Evolutionary conservation across 192 early-diverging fungal species (phyloP).

Genomic region (Backusella macrospora): DNA sequence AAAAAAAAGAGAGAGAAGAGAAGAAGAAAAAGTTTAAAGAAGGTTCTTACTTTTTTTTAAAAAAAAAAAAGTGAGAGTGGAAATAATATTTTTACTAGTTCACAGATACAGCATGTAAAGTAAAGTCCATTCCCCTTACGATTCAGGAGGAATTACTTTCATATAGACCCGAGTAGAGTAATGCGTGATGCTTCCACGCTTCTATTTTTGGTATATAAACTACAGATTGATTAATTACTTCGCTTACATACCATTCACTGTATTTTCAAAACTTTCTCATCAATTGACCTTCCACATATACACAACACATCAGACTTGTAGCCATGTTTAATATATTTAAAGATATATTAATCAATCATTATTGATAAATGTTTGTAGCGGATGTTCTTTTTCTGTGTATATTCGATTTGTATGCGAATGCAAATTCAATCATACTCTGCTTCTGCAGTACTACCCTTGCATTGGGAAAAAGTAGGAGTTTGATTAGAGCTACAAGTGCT

Average conservation of each 20-base stretch:
- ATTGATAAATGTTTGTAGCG: neutral
- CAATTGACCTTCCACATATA: neutral
- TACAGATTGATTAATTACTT: neutral
- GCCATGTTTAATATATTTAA: neutral
- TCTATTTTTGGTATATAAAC: conserved; percentile 14
- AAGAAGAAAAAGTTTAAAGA: conserved; percentile 11
- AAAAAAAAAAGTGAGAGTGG: neutral
- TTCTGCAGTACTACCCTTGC: conserved; percentile 11
- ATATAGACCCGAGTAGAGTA: conserved; percentile 11
- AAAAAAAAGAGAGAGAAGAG: neutral
- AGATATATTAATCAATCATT: neutral
- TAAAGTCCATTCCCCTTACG: neutral
- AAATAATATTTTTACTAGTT: conserved; percentile 11
- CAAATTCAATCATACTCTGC: conserved; percentile 8
- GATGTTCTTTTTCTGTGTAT: neutral
- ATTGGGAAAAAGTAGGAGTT: conserved; percentile 5
- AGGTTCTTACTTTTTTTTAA: neutral
- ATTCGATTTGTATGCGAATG: conserved; percentile 1
- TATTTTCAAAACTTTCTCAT: neutral
- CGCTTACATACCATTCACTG: neutral
- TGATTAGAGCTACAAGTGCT: neutral
- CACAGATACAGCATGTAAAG: conserved; percentile 4
- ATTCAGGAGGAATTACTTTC: conserved; percentile 17
- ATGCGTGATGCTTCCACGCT: conserved; percentile 9
- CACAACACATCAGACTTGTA: neutral